Percentiles rank a stretch among this genome's conserved stretches.
phyloP scores from a whole-genome alignment of 768 basidiomycete species.

The Suillus hirtellus region DNA sequence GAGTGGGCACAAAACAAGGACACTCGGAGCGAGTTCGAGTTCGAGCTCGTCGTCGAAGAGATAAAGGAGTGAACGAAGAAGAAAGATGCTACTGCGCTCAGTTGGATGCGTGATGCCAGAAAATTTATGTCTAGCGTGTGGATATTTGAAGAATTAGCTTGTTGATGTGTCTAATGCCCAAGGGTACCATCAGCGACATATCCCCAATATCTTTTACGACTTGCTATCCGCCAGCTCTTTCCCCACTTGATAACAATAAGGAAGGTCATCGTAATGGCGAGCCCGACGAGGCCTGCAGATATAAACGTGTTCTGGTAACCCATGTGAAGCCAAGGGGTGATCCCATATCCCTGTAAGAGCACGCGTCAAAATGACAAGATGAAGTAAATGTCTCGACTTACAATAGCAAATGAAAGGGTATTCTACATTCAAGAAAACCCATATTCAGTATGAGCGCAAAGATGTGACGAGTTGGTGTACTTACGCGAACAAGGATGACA shows the following conservation, averaged over 20 bases:
- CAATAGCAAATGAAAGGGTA: slow-evolving; percentile 22
- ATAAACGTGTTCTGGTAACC: slow-evolving; percentile 21
- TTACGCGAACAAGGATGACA: slow-evolving; percentile 23
- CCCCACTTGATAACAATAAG: slow-evolving; percentile 19
- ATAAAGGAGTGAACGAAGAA: too few species aligned
- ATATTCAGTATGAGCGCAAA: background rate
- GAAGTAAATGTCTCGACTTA: slow-evolving; percentile 5
- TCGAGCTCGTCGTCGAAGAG: too few species aligned
- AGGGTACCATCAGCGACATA: slow-evolving; percentile 20
- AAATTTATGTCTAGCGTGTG: too few species aligned
- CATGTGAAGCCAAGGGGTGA: slow-evolving; percentile 24
- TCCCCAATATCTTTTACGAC: slow-evolving; percentile 19
- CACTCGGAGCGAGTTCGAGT: too few species aligned
- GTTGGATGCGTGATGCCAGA: too few species aligned
- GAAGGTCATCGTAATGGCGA: slow-evolving; percentile 24
- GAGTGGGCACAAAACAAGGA: too few species aligned
- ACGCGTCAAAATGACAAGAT: background rate
- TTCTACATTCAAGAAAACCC: slow-evolving; percentile 12
- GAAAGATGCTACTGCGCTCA: too few species aligned
- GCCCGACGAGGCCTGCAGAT: slow-evolving; percentile 20
- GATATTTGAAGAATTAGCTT: too few species aligned
- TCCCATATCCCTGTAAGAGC: slow-evolving; percentile 19
- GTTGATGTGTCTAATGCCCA: slow-evolving; percentile 18
- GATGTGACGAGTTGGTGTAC: background rate
- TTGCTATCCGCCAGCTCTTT: slow-evolving; percentile 20